phyloP scores from a whole-genome alignment of 108 stramenopile genomes.

The Nitzschia putrida region DNA sequence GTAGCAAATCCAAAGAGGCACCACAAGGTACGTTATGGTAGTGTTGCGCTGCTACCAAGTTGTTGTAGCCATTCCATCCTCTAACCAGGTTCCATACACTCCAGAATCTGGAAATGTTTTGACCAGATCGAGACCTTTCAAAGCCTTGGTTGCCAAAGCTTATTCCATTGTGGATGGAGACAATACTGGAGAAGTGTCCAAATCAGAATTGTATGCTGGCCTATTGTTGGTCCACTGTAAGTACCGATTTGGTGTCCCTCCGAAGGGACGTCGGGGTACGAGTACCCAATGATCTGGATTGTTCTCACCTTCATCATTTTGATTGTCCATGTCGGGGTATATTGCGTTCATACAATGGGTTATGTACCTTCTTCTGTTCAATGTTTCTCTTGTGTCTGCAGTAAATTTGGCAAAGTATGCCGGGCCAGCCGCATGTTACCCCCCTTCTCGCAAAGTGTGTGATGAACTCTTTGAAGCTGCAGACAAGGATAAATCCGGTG shows the following conservation, averaged over 20 bases:
- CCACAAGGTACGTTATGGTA: too few relatives aligned
- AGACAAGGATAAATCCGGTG: slow-evolving; percentile 48
- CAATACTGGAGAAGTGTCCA: slow-evolving; percentile 26
- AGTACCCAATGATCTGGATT: too few relatives aligned
- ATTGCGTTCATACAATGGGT: too few relatives aligned
- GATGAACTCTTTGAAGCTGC: slow-evolving; percentile 53
- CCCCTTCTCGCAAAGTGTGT: slow-evolving; percentile 39
- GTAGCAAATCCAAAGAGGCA: too few relatives aligned
- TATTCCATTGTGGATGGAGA: slow-evolving; percentile 25
- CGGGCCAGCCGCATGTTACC: slow-evolving; percentile 59
- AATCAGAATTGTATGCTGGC: slow-evolving; percentile 52
- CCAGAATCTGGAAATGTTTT: slow-evolving; percentile 17
- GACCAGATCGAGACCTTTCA: slow-evolving; percentile 31
- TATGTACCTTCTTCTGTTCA: neutral
- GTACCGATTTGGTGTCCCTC: neutral
- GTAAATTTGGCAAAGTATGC: slow-evolving; percentile 59
- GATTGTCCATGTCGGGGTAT: too few relatives aligned
- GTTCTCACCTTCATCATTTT: too few relatives aligned
- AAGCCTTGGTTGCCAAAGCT: slow-evolving; percentile 29
- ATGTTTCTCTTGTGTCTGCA: neutral
- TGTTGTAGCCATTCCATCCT: too few relatives aligned
- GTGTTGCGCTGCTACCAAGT: too few relatives aligned
- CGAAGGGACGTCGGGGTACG: too few relatives aligned
- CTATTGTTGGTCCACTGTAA: slow-evolving; percentile 48
- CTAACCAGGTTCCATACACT: too few relatives aligned